Percentiles rank a stretch among this genome's conserved stretches.
phyloP scores from a whole-genome alignment of 257 asterid species.

The Rubia yunnanensis region DNA sequence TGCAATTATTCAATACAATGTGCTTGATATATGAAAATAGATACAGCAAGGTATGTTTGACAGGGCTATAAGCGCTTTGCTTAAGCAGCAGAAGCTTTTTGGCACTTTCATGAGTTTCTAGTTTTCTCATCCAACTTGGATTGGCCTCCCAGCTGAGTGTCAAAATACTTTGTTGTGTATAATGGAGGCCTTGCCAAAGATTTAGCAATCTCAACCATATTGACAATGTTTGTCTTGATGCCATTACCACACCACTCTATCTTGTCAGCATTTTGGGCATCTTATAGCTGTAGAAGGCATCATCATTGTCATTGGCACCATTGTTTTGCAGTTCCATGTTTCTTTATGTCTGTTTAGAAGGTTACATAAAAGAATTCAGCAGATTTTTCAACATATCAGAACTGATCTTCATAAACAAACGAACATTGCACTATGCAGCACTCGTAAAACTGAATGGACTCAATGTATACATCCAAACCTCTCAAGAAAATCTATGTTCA shows the following conservation, averaged over 20 bases:
- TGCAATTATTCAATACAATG: too few species aligned
- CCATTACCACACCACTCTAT: slow-evolving; percentile 42
- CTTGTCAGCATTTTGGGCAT: slow-evolving; percentile 37
- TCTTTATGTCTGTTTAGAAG: background rate
- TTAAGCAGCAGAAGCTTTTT: too few species aligned
- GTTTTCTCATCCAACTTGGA: slow-evolving; percentile 40
- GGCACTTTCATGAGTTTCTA: slow-evolving; percentile 30
- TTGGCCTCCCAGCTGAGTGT: slow-evolving; percentile 38
- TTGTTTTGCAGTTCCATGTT: slow-evolving; percentile 29
- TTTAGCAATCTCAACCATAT: slow-evolving; percentile 37
- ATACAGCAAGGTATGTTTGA: too few species aligned
- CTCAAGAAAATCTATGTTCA: slow-evolving; percentile 13
- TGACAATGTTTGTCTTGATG: slow-evolving; percentile 33
- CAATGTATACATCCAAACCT: slow-evolving; percentile 29
- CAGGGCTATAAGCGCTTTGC: too few species aligned
- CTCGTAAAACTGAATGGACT: slow-evolving; percentile 15
- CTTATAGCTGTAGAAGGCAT: slow-evolving; percentile 37
- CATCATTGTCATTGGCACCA: slow-evolving; percentile 36
- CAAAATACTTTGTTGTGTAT: slow-evolving; percentile 30
- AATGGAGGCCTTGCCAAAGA: slow-evolving; percentile 38
- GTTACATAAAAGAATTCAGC: slow-evolving; percentile 14
- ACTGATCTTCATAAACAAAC: slow-evolving; percentile 8
- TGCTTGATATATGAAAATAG: too few species aligned
- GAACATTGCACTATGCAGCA: slow-evolving; percentile 19
- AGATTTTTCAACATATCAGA: slow-evolving; percentile 15